Conservation (phyloP, 2,329 filamentous ascomycete genomes). For the Penicillium sumatraense region DNA sequence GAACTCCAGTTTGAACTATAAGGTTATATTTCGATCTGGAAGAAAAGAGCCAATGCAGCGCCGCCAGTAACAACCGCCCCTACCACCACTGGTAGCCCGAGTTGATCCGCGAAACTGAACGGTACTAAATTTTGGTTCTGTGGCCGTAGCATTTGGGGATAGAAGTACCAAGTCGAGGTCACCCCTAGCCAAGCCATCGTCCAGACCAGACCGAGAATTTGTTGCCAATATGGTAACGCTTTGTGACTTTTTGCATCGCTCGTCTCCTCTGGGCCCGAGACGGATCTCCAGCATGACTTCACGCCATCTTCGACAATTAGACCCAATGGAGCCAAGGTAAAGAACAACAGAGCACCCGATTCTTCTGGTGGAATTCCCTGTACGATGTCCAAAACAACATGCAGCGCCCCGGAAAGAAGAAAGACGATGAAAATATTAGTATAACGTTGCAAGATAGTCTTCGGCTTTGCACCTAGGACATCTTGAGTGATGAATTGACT, state of each 20-base stretch:
- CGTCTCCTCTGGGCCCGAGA: background rate
- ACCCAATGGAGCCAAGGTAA: constrained; percentile 25
- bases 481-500: constrained; percentile 22
- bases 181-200: constrained; percentile 17
- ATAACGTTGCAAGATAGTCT: constrained; percentile 30
- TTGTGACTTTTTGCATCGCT: background rate
- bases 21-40: background rate
- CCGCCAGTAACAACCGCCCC: background rate
- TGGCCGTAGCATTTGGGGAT: constrained; percentile 10
- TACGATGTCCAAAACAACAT: constrained; percentile 20
- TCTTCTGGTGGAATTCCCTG: constrained; percentile 18
- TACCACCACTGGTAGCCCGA: constrained; percentile 5
- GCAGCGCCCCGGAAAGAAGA: constrained; percentile 30
- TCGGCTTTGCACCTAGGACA: constrained; percentile 20
- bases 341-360: constrained; percentile 31
- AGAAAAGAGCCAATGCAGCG: background rate
- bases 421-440: constrained; percentile 33
- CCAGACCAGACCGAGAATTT: constrained; percentile 16
- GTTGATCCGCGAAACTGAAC: constrained; percentile 5
- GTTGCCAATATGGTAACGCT: constrained; percentile 11
- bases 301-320: constrained; percentile 35
- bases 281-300: constrained; percentile 8
- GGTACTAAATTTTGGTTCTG: constrained; percentile 14
- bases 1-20: too few species aligned
- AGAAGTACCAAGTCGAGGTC: constrained; percentile 23